Evolutionary conservation across 2,329 filamentous ascomycete species (phyloP), one percentile per base, ranked within the genome.

Genomic region (Metarhizium guizhouense): DNA sequence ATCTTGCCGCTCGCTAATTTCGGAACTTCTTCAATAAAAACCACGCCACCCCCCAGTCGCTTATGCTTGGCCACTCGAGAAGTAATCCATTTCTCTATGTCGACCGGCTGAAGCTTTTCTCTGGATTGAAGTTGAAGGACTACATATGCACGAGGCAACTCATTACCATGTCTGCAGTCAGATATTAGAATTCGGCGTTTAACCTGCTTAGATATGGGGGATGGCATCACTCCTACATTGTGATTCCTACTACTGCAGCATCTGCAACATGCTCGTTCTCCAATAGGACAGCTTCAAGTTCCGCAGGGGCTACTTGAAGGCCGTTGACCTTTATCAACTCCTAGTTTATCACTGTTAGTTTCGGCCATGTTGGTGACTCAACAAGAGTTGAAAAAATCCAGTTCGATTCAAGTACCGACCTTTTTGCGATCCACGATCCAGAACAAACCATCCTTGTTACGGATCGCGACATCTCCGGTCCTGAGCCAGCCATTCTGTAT

Each of bases 1-100:
- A 84, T 82, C 72, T 84, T 84, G 8, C 81, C 81, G 57, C 76
- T 79, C 13, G 77, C 74, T 49, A 81, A 67, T 64, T 81, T 82
- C 0, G 81, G 80, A 54, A 84, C 75, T 59, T 78, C 77, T 51
- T 81, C 75, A 6, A 83, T 73, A 57, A 83, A 82, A 30, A 74
- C 69, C 32, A 82, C 73, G 4, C 79, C 78, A 3, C 78, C 79
- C 1, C 70, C 72, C 2, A 82, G 69, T 55, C 72, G 69, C 61
- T 81, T 81, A 60, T 82, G 77, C 63, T 76, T 79, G 43, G 78
- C 70, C 5, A 81, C 76, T 38, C 73, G 72, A 14, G 65, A 54
- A 51, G 74, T 71, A 61, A 80, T 73, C 66, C 69, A 75, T 20
- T 55, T 47, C n/a, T 47, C 6, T 47, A 47, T 47, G 18, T 47